Conservation (phyloP, 1,139 yeast genomes). For the Yamadazyma sp. region DNA sequence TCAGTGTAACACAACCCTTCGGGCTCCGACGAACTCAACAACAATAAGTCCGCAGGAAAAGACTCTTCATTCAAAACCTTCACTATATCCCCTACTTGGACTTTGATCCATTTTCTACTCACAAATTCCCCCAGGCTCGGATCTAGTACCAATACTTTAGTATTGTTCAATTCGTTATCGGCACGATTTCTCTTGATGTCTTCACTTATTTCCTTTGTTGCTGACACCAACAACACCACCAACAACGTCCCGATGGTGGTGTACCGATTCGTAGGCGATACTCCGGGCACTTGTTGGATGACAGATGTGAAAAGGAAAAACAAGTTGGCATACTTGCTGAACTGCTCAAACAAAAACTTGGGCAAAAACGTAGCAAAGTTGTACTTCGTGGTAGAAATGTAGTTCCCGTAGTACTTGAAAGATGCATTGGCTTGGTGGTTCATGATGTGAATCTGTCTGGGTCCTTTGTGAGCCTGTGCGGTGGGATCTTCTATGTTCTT, state of each 20-base stretch:
- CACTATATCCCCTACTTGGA: slow-evolving; percentile 89
- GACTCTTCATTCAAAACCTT: slow-evolving; percentile 85
- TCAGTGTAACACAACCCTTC: slow-evolving; percentile 97
- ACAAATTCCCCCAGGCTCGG: slow-evolving; percentile 60
- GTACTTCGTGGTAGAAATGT: slow-evolving; percentile 95
- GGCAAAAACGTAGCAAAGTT: slow-evolving; percentile 92
- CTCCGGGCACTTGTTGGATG: slow-evolving; percentile 96
- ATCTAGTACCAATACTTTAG: slow-evolving; percentile 71
- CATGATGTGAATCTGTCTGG: slow-evolving; percentile 72
- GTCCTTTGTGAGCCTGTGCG: slow-evolving; percentile 25
- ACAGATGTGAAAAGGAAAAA: slow-evolving; percentile 90
- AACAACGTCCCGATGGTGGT: slow-evolving; percentile 92
- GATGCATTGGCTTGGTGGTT: slow-evolving; percentile 54
- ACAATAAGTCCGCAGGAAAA: slow-evolving; percentile 87
- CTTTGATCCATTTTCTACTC: slow-evolving; percentile 78
- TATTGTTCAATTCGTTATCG: slow-evolving; percentile 84
- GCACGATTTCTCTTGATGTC: slow-evolving; percentile 88
- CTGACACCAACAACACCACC: slow-evolving; percentile 85
- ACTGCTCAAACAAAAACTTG: slow-evolving; percentile 92
- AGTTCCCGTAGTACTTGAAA: slow-evolving; percentile 72
- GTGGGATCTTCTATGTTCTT: slow-evolving; percentile 8
- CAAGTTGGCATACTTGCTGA: slow-evolving; percentile 93
- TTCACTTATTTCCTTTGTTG: slow-evolving; percentile 86
- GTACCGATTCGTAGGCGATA: slow-evolving; percentile 92
- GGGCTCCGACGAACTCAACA: slow-evolving; percentile 92